Evolutionary conservation across 1,284 basidiomycete species (phyloP), one percentile per base, ranked within the genome.

Genomic region (Pseudozyma thailandica): DNA sequence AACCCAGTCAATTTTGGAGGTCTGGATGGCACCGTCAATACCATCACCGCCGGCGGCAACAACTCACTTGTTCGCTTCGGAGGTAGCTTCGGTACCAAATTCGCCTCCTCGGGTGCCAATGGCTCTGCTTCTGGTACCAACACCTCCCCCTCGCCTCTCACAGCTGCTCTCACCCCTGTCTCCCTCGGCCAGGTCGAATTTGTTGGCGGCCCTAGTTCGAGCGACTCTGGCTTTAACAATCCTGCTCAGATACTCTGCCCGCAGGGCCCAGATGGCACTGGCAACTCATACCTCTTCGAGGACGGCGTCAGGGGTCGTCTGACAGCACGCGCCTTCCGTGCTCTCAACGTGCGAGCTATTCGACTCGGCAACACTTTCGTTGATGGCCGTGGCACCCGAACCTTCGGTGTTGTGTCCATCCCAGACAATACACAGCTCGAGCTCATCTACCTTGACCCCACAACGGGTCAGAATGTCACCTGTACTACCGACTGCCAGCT

Each of bases 361-460:
- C 89, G 95, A 41, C 85, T 98, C 37, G 93, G 92, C 27, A 98
- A 98, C 85, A 94, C 93, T 1, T 92, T 94, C 82, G 86, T 89
- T 63, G 85, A 87, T 47, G 88, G 89, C 43, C 89, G 91, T 65
- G 91, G 92, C 20, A 94, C 94, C 0, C 91, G 88, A 18, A 87
- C 86, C 2, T 98, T 98, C 83, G 91, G 88, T 92, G 57, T 64
- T 70, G 66, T 46, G 71, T 90, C 93, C 15, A 89, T 94, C 65
- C 93, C 95, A 0, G 92, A 94, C 84, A 94, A 97, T 81, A 87
- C 86, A 3, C 88, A 92, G 21, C 89, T 90, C 78, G 88, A 88
- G 16, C 85, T 94, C 55, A 88, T 88, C 41, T 95, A 91, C 79
- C 84, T 91, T 50, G 92, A 98, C 79, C 90, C 91, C 0, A 79